Evolutionary conservation across 2,329 filamentous ascomycete species (phyloP).

Genomic region (Hymenotorrendiella dingleyae): DNA sequence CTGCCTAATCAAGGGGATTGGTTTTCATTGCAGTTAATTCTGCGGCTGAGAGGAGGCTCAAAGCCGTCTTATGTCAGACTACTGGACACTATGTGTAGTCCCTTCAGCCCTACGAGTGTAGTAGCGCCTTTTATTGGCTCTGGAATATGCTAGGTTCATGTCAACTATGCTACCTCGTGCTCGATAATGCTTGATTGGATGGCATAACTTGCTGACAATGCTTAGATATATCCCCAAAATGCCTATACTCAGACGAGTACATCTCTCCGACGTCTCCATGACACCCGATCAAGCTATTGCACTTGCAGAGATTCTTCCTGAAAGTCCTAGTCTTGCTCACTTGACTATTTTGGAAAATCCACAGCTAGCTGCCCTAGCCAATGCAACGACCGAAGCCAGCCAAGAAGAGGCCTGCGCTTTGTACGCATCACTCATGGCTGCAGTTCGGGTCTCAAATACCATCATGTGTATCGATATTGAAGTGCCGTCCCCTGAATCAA

Average conservation of each 20-base stretch:
- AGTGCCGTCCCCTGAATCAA: slow-evolving; percentile 72
- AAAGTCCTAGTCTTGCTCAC: slow-evolving; percentile 75
- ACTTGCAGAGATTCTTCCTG: slow-evolving; percentile 82
- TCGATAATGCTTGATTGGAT: slow-evolving; percentile 1
- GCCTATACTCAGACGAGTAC: slow-evolving; percentile 71
- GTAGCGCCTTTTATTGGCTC: background rate
- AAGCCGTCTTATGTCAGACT: slow-evolving; percentile 7
- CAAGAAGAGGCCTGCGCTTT: slow-evolving; percentile 93
- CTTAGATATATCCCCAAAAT: slow-evolving; percentile 71
- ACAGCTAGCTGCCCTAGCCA: slow-evolving; percentile 62
- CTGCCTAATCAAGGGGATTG: slow-evolving; percentile 4
- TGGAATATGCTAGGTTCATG: too few relatives aligned
- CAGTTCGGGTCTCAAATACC: slow-evolving; percentile 74
- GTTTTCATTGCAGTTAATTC: background rate
- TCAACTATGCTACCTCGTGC: too few relatives aligned
- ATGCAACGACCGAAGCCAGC: slow-evolving; percentile 67
- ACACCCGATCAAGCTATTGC: slow-evolving; percentile 85
- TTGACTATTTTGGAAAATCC: slow-evolving; percentile 82
- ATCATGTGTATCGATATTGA: slow-evolving; percentile 91
- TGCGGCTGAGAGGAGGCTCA: slow-evolving; percentile 7
- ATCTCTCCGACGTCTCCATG: slow-evolving; percentile 79
- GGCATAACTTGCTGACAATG: slow-evolving; percentile 17
- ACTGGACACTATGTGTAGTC: background rate
- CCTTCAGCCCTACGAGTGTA: slow-evolving; percentile 1
- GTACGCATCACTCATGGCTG: slow-evolving; percentile 86